These are phyloP conservation scores for Antrodiella citrinella DNA, from an alignment of 768 basidiomycete genomes.

Conservation along the genomic window DNA sequence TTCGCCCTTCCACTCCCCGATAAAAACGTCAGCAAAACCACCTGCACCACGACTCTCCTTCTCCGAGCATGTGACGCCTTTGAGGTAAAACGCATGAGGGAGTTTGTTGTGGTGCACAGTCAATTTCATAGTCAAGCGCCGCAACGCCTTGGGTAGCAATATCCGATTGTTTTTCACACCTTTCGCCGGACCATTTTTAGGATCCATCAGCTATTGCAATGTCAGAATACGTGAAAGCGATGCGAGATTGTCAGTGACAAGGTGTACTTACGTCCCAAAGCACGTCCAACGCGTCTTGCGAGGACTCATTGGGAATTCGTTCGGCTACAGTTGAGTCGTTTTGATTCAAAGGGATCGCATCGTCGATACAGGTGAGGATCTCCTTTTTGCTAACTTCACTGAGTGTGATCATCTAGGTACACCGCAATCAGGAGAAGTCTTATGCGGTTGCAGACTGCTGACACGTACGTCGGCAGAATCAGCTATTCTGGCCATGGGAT, in stretches of 20 bases:
- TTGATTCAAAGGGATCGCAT: background rate
- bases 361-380: background rate
- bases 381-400: too few relatives aligned
- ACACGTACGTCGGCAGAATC: too few relatives aligned
- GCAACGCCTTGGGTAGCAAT: background rate
- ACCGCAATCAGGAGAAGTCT: too few relatives aligned
- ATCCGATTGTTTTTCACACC: background rate
- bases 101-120: background rate
- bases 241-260: too few relatives aligned
- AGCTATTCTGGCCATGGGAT: too few relatives aligned
- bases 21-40: conserved; percentile 2
- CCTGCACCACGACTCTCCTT: background rate
- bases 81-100: background rate
- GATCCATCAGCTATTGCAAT: background rate
- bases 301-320: background rate
- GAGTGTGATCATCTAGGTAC: too few relatives aligned
- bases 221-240: too few relatives aligned
- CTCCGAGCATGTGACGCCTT: background rate
- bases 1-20: background rate
- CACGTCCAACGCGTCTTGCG: background rate
- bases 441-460: too few relatives aligned
- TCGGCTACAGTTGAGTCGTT: background rate
- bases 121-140: background rate
- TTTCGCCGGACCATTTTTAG: background rate
- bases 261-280: background rate